Evolutionary conservation across 306 rosid species (phyloP).

Genomic region (Ceratonia siliqua): DNA sequence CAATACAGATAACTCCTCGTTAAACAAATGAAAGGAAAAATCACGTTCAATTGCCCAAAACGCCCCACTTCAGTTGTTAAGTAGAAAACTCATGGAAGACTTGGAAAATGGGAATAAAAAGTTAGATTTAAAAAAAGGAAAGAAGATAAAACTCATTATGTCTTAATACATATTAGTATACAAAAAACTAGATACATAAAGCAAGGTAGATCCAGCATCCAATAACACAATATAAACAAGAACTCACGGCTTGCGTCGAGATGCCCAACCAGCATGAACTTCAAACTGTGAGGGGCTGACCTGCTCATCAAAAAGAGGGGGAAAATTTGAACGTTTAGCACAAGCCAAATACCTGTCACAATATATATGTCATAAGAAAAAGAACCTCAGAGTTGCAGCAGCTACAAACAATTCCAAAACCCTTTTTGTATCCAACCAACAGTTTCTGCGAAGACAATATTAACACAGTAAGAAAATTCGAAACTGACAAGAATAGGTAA

Average conservation of each 20-base stretch:
- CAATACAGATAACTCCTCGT: conserved; percentile 34
- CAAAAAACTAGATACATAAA: conserved; percentile 18
- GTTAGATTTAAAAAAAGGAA: not conserved
- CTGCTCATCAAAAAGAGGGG: conserved; percentile 43
- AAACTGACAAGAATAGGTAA: conserved; percentile 8
- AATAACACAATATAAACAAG: conserved; percentile 23
- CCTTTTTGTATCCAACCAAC: conserved; percentile 76
- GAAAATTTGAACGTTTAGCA: not conserved
- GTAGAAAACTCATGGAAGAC: not conserved
- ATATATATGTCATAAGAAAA: conserved; percentile 13
- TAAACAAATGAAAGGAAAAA: conserved; percentile 2
- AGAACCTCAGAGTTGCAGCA: conserved; percentile 79
- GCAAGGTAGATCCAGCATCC: conserved; percentile 15
- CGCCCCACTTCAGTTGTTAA: conserved; percentile 8
- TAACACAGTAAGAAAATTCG: conserved; percentile 37
- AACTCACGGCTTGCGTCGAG: conserved; percentile 98
- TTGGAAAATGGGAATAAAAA: not conserved
- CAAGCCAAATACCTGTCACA: conserved; percentile 10
- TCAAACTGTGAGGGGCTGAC: conserved; percentile 92
- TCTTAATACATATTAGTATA: not conserved
- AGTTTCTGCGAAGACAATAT: conserved; percentile 56
- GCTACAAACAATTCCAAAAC: conserved; percentile 67
- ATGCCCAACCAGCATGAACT: conserved; percentile 95
- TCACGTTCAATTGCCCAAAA: not conserved
- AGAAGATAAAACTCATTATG: not conserved